Conservation (phyloP, 192 early-diverging fungal species). For the Backusella liffmaniae region DNA sequence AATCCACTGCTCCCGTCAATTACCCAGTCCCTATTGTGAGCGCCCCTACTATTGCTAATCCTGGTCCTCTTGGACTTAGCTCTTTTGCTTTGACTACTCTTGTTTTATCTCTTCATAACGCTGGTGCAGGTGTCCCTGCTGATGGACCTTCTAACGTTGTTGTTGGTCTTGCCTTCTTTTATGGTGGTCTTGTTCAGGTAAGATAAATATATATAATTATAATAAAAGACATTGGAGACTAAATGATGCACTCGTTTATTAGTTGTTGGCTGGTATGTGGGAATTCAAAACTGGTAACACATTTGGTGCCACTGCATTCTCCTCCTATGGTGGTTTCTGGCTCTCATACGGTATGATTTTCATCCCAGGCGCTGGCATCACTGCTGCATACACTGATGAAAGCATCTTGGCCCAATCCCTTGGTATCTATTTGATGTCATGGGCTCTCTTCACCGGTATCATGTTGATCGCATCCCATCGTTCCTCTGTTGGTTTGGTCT, state of each 20-base stretch:
- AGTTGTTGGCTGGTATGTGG: conserved; percentile 80
- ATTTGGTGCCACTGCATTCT: conserved; percentile 81
- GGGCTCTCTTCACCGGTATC: conserved; percentile 71
- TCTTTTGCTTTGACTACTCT: conserved; percentile 67
- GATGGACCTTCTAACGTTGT: conserved; percentile 56
- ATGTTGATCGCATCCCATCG: conserved; percentile 65
- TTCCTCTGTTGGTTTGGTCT: conserved; percentile 58
- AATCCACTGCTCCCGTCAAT: neutral
- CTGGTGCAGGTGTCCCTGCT: conserved; percentile 57
- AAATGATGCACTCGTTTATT: neutral
- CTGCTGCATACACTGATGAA: conserved; percentile 35
- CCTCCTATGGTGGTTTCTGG: conserved; percentile 74
- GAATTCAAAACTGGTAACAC: conserved; percentile 77
- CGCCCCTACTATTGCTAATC: conserved; percentile 56
- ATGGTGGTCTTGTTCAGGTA: conserved; percentile 72
- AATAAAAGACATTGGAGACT: neutral
- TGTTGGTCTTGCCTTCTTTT: conserved; percentile 66
- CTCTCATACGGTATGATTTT: conserved; percentile 58
- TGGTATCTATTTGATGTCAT: conserved; percentile 65
- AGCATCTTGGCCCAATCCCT: conserved; percentile 40
- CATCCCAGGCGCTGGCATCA: conserved; percentile 54
- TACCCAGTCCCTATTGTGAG: conserved; percentile 11
- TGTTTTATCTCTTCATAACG: conserved; percentile 70
- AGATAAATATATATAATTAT: neutral
- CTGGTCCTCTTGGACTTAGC: conserved; percentile 60